A percentile compares a stretch with the other conserved stretches of the same genome.
Evolutionary conservation across 768 basidiomycete species (phyloP).

Genomic region (Glaciozyma martinii): DNA sequence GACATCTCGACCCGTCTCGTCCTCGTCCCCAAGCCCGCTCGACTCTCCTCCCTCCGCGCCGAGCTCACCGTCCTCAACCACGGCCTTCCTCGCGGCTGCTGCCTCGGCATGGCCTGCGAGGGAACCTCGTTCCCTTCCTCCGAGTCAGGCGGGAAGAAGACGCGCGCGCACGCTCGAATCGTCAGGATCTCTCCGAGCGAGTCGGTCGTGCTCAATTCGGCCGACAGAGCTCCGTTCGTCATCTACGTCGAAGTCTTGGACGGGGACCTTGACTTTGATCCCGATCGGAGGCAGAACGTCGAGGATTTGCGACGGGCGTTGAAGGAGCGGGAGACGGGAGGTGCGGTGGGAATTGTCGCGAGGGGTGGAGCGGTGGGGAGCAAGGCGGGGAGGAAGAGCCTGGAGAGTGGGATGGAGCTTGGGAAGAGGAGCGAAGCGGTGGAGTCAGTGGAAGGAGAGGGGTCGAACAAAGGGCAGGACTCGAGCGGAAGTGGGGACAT

Average conservation of each 20-base stretch:
- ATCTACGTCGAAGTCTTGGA: constrained; percentile 83
- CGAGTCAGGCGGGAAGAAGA: constrained; percentile 39
- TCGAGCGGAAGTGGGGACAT: neutral
- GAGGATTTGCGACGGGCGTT: constrained; percentile 59
- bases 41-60: constrained; percentile 90
- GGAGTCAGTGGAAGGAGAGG: no score
- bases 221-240: constrained; percentile 88
- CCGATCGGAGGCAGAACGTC: constrained; percentile 67
- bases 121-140: constrained; percentile 16
- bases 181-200: constrained; percentile 96
- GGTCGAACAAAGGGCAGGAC: no score
- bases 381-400: neutral
- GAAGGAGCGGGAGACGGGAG: constrained; percentile 37
- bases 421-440: neutral
- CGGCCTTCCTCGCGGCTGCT: constrained; percentile 87
- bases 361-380: neutral
- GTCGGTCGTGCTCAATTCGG: constrained; percentile 94
- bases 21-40: constrained; percentile 84
- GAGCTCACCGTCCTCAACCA: constrained; percentile 93
- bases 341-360: neutral
- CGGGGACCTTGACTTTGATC: constrained; percentile 87
- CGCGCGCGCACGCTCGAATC: constrained; percentile 78
- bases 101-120: constrained; percentile 30
- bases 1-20: constrained; percentile 85
- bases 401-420: neutral